Percentiles rank a stretch among this genome's conserved stretches.
Evolutionary conservation across 768 basidiomycete genomes (phyloP).

Genomic region (Xanthoconium stramineum): DNA sequence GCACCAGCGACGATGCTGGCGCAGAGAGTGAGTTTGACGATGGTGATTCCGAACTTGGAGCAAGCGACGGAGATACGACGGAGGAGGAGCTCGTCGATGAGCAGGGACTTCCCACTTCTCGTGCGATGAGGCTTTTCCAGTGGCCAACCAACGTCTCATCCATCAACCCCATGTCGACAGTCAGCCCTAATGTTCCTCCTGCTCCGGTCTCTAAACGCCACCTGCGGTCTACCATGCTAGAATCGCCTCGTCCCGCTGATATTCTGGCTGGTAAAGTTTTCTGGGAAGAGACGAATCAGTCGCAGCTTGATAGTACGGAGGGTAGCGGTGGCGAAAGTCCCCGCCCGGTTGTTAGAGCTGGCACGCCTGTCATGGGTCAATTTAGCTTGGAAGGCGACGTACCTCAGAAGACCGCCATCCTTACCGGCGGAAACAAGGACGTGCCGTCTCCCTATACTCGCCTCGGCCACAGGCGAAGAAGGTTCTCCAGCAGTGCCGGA

Average conservation of each 20-base stretch:
- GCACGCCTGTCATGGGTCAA: constrained; percentile 38
- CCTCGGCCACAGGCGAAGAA: constrained; percentile 21
- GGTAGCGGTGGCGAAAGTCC: constrained; percentile 32
- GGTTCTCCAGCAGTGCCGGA: constrained; percentile 29
- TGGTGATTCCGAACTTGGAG: constrained; percentile 47
- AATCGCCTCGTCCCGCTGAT: constrained; percentile 60
- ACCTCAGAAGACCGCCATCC: constrained; percentile 20
- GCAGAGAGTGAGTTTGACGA: constrained; percentile 36
- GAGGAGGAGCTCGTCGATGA: constrained; percentile 83
- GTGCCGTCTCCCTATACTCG: constrained; percentile 34
- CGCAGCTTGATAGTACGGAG: constrained; percentile 34
- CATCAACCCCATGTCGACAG: constrained; percentile 74
- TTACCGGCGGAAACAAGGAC: constrained; percentile 31
- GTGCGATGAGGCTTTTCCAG: constrained; percentile 69
- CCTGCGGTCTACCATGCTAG: constrained; percentile 25
- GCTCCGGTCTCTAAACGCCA: constrained; percentile 33
- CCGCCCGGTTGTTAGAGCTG: constrained; percentile 13
- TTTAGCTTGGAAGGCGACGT: constrained; percentile 24
- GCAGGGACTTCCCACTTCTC: constrained; percentile 68
- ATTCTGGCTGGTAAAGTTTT: constrained; percentile 62
- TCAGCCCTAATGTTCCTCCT: constrained; percentile 55
- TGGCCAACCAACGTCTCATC: constrained; percentile 60
- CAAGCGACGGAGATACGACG: constrained; percentile 71
- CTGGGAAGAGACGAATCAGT: constrained; percentile 45
- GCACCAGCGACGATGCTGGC: constrained; percentile 30